phyloP scores from a whole-genome alignment of 768 basidiomycete genomes.

The Strobilomyces echinocephalus region DNA sequence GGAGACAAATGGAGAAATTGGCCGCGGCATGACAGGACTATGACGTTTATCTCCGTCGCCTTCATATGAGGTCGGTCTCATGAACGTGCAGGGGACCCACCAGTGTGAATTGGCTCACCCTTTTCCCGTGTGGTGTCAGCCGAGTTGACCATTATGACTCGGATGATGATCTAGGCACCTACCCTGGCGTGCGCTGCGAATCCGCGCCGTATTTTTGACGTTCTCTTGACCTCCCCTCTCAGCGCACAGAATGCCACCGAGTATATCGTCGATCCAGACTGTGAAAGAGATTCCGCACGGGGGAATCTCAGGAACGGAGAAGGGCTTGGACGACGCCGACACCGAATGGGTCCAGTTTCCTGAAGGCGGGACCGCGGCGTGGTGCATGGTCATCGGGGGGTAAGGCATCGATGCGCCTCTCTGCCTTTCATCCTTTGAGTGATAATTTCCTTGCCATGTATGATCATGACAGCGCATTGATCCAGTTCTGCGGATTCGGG shows the following conservation, averaged over 20 bases:
- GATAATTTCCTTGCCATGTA: neutral
- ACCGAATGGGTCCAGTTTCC: slow-evolving; percentile 17
- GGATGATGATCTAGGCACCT: neutral
- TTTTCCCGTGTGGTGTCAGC: neutral
- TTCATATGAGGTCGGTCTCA: neutral
- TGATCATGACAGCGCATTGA: slow-evolving; percentile 22
- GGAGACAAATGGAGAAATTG: neutral
- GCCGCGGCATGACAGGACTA: neutral
- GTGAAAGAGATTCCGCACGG: neutral
- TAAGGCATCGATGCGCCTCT: slow-evolving; percentile 3
- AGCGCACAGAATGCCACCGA: slow-evolving; percentile 5
- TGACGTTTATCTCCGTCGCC: neutral
- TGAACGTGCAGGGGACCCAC: neutral
- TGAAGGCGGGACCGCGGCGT: slow-evolving; percentile 26
- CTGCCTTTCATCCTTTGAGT: neutral
- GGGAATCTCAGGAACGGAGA: neutral
- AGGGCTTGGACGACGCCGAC: neutral
- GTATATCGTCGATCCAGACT: slow-evolving; percentile 2
- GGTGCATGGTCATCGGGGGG: slow-evolving; percentile 23
- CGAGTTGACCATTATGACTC: neutral
- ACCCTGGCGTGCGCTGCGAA: neutral
- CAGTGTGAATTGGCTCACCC: neutral
- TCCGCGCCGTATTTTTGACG: neutral
- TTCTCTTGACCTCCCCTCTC: neutral
- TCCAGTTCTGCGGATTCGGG: slow-evolving; percentile 34